phyloP scores from a whole-genome alignment of 441 rosid species.

The Dalechampia spathulata region DNA sequence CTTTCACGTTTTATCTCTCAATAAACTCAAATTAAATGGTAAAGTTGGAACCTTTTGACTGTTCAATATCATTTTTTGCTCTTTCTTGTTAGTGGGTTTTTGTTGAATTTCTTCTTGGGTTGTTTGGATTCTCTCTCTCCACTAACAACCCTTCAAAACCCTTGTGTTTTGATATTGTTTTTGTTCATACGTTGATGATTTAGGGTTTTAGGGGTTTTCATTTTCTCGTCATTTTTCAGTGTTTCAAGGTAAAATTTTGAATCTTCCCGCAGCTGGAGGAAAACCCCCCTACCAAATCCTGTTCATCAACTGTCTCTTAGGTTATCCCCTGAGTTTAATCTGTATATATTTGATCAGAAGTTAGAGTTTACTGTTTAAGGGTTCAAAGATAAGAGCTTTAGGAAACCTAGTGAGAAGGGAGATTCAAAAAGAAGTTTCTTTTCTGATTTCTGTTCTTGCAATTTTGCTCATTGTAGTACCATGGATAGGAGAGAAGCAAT shows the following conservation, averaged over 20 bases:
- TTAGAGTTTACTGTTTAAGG: no score
- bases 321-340: no score
- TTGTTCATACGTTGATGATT: constrained; percentile 14
- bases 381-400: no score
- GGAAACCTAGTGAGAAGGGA: no score
- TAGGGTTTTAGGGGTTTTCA: constrained; percentile 15
- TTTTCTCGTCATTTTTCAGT: background rate
- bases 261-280: constrained; percentile 12
- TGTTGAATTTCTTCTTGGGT: constrained; percentile 10
- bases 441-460: no score
- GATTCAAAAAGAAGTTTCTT: no score
- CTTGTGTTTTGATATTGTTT: constrained; percentile 20
- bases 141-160: constrained; percentile 24
- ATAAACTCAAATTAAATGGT: no score
- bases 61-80: constrained; percentile 15
- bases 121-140: constrained; percentile 16
- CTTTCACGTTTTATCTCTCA: no score
- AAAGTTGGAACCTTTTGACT: constrained; percentile 12
- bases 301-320: constrained; percentile 10
- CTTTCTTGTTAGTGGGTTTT: constrained; percentile 16
- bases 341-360: no score
- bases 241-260: constrained; percentile 9
- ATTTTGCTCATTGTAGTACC: constrained; percentile 54
- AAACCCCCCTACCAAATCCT: no score
- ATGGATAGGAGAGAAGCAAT: constrained; percentile 99